Base-by-base conservation (phyloP, 345 rosid genomes). In the Boechera stricta region DNA sequence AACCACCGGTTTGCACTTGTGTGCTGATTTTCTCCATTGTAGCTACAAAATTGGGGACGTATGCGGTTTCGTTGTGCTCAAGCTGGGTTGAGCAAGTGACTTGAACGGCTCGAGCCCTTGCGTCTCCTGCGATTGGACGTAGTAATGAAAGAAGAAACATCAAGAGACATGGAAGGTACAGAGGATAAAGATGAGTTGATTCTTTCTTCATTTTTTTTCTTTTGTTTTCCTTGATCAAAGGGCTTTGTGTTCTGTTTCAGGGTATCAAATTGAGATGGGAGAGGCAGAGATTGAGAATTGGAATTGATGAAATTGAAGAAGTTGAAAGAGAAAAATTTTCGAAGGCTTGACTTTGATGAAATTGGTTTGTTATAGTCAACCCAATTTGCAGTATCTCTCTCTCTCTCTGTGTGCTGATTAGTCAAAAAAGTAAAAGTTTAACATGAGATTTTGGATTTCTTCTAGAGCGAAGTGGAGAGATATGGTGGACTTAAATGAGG, bases 1-100 rank as follows among this genome's bases (percentile, higher is more conserved):
- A 94, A 35, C 95, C 98, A 0, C 76, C 26, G 0, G 67, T 60
- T 42, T 91, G 90, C 48, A 90, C 84, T 69, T 87, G 89, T 8
- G 77, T 84, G 48, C 98, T 88, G 74, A 92, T 89, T 31, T 89
- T 92, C 57, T 89, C 97, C 98, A 94, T 94, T 1, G 91, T 80
- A 28, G 86, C 77, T 4, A 94, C 89, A 62, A 90, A 94, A 71
- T 94, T 94, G 0, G 94, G 87, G 21, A 92, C 95, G 28, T 73
- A 94, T 57, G 72, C 74, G 4, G 88, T 81, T 12, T 76, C 10
- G 71, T 92, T 94, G 90, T 90, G 81, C 80, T 92, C 97, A 0
- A 12, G 82, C n/a, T 53, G 84, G 1, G 7, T 71, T 10, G 78
- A 83, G 60, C 98, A 94, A 0, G 32, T 81, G 54, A 87, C 72